Conservation (phyloP, 495 filamentous ascomycete genomes). For the Xanthoparmelia taractica region DNA sequence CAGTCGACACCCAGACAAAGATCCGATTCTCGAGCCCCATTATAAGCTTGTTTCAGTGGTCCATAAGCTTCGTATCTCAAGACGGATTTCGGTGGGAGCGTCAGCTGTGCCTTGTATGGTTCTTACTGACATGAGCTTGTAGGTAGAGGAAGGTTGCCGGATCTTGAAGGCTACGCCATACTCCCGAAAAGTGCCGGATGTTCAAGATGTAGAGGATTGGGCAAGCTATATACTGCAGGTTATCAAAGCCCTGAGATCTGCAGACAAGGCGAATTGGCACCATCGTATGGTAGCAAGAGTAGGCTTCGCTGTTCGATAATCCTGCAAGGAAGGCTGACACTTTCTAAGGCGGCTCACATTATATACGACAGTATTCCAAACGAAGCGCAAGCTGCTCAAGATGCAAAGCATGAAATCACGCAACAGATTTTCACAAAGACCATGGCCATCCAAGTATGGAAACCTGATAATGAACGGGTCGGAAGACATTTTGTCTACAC, state of each 20-base stretch:
- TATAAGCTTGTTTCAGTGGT: slow-evolving; percentile 87
- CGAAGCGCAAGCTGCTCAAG: slow-evolving; percentile 43
- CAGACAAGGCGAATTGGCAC: slow-evolving; percentile 95
- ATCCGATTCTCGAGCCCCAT: slow-evolving; percentile 89
- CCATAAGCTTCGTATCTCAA: slow-evolving; percentile 63
- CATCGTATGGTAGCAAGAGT: slow-evolving; percentile 80
- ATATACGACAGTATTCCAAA: slow-evolving; percentile 53
- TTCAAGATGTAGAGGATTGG: slow-evolving; percentile 58
- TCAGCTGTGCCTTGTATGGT: slow-evolving; percentile 22
- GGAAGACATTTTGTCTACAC: slow-evolving; percentile 94
- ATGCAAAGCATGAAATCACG: slow-evolving; percentile 66
- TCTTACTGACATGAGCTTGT: slow-evolving; percentile 9
- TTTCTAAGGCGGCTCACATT: slow-evolving; percentile 54
- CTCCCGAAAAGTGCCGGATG: slow-evolving; percentile 42
- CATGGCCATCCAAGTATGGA: slow-evolving; percentile 92
- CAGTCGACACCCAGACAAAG: slow-evolving; percentile 48
- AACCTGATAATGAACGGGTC: slow-evolving; percentile 82
- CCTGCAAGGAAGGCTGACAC: slow-evolving; percentile 21
- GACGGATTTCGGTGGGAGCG: slow-evolving; percentile 28
- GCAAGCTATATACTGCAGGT: slow-evolving; percentile 64
- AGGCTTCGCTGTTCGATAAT: slow-evolving; percentile 14
- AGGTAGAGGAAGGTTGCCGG: slow-evolving; percentile 45
- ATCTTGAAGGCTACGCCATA: slow-evolving; percentile 50
- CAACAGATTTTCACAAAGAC: slow-evolving; percentile 92
- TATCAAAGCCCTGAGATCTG: slow-evolving; percentile 65